A percentile compares a stretch with the other conserved stretches of the same genome.
Conservation (phyloP, 139 green algal genomes). For the Chlamydomonas sp. region DNA sequence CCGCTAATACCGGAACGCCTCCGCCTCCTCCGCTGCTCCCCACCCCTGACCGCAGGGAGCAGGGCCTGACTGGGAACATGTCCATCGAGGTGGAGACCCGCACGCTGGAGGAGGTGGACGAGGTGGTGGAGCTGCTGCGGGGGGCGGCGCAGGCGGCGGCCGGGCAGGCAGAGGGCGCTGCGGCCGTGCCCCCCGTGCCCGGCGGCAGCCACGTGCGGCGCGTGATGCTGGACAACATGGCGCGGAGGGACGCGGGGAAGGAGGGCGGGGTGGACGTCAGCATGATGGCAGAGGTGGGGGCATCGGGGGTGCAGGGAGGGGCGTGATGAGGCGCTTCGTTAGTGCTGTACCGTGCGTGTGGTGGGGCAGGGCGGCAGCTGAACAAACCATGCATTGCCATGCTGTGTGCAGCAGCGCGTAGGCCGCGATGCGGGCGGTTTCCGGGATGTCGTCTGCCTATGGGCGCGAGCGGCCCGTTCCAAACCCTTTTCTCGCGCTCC, state of each 20-base stretch:
- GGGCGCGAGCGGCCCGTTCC: background rate
- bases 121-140: slow-evolving; percentile 72
- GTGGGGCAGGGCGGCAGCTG: too few species aligned
- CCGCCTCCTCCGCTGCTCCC: background rate
- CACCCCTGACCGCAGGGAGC: slow-evolving; percentile 2
- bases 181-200: background rate
- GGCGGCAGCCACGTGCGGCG: slow-evolving; percentile 60
- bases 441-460: too few species aligned
- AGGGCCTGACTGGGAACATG: slow-evolving; percentile 39
- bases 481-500: background rate
- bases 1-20: background rate
- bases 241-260: slow-evolving; percentile 39
- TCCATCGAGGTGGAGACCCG: slow-evolving; percentile 93
- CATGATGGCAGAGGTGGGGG: slow-evolving; percentile 48
- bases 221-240: slow-evolving; percentile 99
- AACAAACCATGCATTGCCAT: too few species aligned
- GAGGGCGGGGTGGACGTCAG: slow-evolving; percentile 60
- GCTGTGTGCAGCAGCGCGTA: too few species aligned
- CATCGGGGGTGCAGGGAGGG: background rate
- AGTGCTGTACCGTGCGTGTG: too few species aligned
- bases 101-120: slow-evolving; percentile 89
- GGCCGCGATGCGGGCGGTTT: background rate
- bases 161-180: background rate
- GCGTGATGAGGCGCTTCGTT: background rate
- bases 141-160: slow-evolving; percentile 5